Evolutionary conservation across 345 rosid species (phyloP).

Genomic region (Hibiscus syriacus): DNA sequence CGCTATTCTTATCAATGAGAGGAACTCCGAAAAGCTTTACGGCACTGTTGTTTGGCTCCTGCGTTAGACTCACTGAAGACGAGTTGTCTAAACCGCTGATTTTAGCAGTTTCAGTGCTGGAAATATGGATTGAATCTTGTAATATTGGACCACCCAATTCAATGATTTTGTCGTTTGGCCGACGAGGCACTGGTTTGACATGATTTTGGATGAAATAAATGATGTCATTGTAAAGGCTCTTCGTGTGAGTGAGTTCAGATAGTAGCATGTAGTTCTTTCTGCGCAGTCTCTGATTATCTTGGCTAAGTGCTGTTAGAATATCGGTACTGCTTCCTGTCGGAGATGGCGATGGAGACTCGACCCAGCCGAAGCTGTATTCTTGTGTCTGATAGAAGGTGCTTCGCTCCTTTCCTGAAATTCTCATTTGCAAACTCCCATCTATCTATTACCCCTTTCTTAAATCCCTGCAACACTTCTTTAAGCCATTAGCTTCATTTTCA

Average conservation of each 20-base stretch:
- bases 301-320: conserved; percentile 32
- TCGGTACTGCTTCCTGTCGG: conserved; percentile 10
- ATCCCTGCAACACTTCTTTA: too few relatives aligned
- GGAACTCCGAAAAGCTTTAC: conserved; percentile 51
- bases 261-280: conserved; percentile 42
- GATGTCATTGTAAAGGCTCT: conserved; percentile 51
- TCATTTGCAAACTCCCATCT: conserved; percentile 73
- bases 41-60: conserved; percentile 9
- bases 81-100: conserved; percentile 2
- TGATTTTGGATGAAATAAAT: conserved; percentile 60
- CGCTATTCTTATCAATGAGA: conserved; percentile 40
- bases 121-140: neutral
- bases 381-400: conserved; percentile 42
- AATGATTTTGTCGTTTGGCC: conserved; percentile 6
- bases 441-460: conserved; percentile 47
- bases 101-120: neutral
- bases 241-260: conserved; percentile 57
- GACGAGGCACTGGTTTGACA: conserved; percentile 24
- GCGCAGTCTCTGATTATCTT: conserved; percentile 45
- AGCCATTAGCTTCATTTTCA: too few relatives aligned
- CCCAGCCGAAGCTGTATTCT: conserved; percentile 12
- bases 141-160: conserved; percentile 26
- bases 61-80: conserved; percentile 8
- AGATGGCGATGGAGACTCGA: conserved; percentile 7
- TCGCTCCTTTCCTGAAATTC: conserved; percentile 45